A percentile compares a stretch with the other conserved stretches of the same genome.
These are phyloP conservation scores for Suillus tomentosus DNA, from an alignment of 768 basidiomycete genomes.

Conservation along the genomic window DNA sequence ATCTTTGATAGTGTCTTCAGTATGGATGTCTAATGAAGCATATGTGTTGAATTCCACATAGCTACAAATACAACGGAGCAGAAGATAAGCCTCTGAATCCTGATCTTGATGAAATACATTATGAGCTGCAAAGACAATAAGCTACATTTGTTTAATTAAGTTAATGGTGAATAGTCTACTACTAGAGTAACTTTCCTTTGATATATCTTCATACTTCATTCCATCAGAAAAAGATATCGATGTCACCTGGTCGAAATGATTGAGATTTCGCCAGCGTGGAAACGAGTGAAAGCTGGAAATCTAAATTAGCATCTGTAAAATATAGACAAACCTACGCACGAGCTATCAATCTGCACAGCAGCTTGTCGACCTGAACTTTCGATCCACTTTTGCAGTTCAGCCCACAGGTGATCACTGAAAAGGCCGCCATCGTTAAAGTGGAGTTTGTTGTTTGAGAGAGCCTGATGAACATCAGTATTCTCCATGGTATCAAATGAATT, in stretches of 20 bases:
- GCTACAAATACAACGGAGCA: neutral
- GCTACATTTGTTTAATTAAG: neutral
- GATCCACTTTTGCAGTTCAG: conserved; percentile 23
- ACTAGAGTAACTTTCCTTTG: neutral
- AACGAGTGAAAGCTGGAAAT: neutral
- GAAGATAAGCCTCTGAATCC: neutral
- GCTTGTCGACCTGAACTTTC: conserved; percentile 20
- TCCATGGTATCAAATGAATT: conserved; percentile 39
- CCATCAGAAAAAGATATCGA: neutral
- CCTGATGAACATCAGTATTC: conserved; percentile 35
- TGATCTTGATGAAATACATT: neutral
- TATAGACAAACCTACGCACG: neutral
- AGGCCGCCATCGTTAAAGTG: conserved; percentile 39
- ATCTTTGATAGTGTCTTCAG: neutral
- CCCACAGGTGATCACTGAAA: conserved; percentile 35
- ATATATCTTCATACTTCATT: neutral
- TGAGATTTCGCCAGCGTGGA: neutral
- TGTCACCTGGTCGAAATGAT: neutral
- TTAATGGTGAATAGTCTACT: neutral
- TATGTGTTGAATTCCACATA: neutral
- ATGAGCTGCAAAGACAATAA: neutral
- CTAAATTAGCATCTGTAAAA: neutral
- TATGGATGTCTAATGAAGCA: neutral
- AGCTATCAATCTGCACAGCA: conserved; percentile 11
- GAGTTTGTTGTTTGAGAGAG: conserved; percentile 38